A percentile compares a stretch with the other conserved stretches of the same genome.
Evolutionary conservation across 169 alveolate genomes (phyloP).

Genomic region (Plasmodium fragile): DNA sequence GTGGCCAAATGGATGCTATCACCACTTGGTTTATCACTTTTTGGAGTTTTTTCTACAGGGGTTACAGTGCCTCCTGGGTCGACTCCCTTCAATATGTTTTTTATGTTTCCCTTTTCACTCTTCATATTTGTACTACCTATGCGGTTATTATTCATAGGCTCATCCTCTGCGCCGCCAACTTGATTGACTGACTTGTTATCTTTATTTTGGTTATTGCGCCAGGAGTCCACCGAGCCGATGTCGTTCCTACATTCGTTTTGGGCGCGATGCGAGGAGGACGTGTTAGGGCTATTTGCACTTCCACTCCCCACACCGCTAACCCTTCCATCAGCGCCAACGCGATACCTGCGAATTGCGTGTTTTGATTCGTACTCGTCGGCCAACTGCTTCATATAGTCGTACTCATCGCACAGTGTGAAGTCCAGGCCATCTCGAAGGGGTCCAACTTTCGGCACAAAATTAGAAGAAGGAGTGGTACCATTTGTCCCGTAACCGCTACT

Average conservation of each 20-base stretch:
- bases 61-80: neutral
- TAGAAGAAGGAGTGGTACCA: neutral
- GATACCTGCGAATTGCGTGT: constrained; percentile 14
- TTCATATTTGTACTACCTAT: neutral
- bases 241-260: neutral
- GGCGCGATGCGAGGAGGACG: neutral
- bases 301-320: neutral
- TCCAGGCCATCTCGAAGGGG: neutral
- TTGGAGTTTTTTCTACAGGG: neutral
- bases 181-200: neutral
- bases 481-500: neutral
- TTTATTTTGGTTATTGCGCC: neutral
- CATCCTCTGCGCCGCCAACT: neutral
- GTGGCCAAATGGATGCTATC: neutral
- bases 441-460: neutral
- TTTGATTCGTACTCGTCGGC: constrained; percentile 71
- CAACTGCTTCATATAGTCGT: constrained; percentile 66
- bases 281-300: neutral
- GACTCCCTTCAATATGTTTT: neutral
- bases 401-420: constrained; percentile 62
- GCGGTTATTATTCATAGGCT: neutral
- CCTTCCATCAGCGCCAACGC: neutral
- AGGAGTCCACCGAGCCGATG: neutral
- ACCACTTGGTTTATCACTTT: neutral
- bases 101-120: neutral